Percentiles rank a stretch among this genome's conserved stretches.
Evolutionary conservation across 768 basidiomycete genomes (phyloP).

Genomic region (Crucibulum laeve): DNA sequence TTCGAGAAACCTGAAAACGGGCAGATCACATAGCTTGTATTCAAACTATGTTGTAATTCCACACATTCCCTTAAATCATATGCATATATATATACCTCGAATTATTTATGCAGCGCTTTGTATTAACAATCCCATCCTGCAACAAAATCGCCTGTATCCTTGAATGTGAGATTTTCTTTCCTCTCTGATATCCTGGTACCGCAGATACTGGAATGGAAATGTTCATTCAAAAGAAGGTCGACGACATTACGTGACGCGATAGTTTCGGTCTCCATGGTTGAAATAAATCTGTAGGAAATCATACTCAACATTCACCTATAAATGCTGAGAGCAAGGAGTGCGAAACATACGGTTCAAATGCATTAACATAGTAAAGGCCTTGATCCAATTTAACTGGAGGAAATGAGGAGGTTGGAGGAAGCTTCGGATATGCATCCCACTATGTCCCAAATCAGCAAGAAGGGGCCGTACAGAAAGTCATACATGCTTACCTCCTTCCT

Average conservation of each 20-base stretch:
- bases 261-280: slow-evolving; percentile 94
- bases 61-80: too few species aligned
- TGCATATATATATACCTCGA: too few species aligned
- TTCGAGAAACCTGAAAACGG: slow-evolving; percentile 21
- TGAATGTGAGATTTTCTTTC: slow-evolving; percentile 2
- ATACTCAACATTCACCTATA: slow-evolving; percentile 6
- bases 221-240: slow-evolving; percentile 70
- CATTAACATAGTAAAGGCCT: slow-evolving; percentile 88
- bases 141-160: slow-evolving; percentile 40
- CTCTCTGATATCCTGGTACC: slow-evolving; percentile 23
- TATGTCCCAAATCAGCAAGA: slow-evolving; percentile 19
- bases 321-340: slow-evolving; percentile 2
- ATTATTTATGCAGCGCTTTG: too few species aligned
- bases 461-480: neutral
- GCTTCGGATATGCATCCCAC: slow-evolving; percentile 80
- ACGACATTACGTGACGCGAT: slow-evolving; percentile 79
- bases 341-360: slow-evolving; percentile 77
- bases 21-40: neutral
- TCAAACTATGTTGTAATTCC: too few species aligned
- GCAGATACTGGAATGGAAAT: slow-evolving; percentile 71
- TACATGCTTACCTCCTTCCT: slow-evolving; percentile 61
- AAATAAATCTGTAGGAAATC: slow-evolving; percentile 55
- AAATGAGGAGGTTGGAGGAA: slow-evolving; percentile 62
- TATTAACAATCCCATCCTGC: slow-evolving; percentile 70
- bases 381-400: slow-evolving; percentile 75